A percentile compares a stretch with the other conserved stretches of the same genome.
Evolutionary conservation across 345 rosid genomes (phyloP).

Genomic region (Brassica carinata): DNA sequence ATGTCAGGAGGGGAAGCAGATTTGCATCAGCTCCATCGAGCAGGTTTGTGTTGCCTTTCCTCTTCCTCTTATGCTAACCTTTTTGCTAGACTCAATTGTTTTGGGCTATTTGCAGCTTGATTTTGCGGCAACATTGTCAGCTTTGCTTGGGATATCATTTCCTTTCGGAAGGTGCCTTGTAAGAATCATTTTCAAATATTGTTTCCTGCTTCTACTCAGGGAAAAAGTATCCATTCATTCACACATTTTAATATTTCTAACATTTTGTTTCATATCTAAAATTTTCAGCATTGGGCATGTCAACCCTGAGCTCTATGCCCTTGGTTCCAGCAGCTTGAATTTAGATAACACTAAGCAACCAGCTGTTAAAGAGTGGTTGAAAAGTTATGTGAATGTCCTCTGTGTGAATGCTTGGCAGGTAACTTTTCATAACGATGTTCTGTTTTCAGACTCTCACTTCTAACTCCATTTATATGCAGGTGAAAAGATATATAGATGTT

Average conservation of each 20-base stretch:
- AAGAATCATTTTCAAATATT: slow-evolving; percentile 53
- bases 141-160: slow-evolving; percentile 83
- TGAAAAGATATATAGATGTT: slow-evolving; percentile 85
- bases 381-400: slow-evolving; percentile 64
- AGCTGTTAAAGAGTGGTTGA: slow-evolving; percentile 55
- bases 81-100: slow-evolving; percentile 2
- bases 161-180: slow-evolving; percentile 99
- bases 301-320: slow-evolving; percentile 87
- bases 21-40: slow-evolving; percentile 67
- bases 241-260: neutral
- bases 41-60: slow-evolving; percentile 56
- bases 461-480: slow-evolving; percentile 49
- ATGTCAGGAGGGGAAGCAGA: slow-evolving; percentile 59
- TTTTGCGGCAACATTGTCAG: slow-evolving; percentile 89
- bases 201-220: slow-evolving; percentile 27
- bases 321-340: slow-evolving; percentile 66
- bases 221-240: neutral
- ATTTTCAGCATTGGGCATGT: slow-evolving; percentile 82
- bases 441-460: slow-evolving; percentile 7
- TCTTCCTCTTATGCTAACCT: neutral
- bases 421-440: slow-evolving; percentile 15
- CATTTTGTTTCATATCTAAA: slow-evolving; percentile 20
- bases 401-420: slow-evolving; percentile 98
- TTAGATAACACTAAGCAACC: slow-evolving; percentile 38
- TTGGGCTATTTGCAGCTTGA: slow-evolving; percentile 67